Base-by-base conservation (phyloP, 2,329 filamentous ascomycete species). In the Aureobasidium sp. region DNA sequence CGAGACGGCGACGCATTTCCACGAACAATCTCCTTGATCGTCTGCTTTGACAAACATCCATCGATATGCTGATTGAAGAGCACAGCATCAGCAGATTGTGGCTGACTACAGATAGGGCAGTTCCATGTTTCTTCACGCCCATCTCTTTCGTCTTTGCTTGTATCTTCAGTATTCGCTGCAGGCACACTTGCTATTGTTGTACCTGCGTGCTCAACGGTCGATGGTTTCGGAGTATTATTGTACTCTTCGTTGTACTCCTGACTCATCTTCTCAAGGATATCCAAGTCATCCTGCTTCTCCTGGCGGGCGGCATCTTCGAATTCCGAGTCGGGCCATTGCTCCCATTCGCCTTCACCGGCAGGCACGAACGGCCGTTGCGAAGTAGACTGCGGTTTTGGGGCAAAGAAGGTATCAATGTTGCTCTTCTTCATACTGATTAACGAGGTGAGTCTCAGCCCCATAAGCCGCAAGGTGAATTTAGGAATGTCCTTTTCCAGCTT, bases 21-120 rank as follows among this genome's bases (percentile, higher is more conserved):
- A 33, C 55, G 45, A 0, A 94, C 86, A 0, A 84, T 87, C 67
- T 96, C 90, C 47, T 87, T 87, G 67, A 99, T 97, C 0, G 90
- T 89, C 68, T 89, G 84, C 60, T 86, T 81, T 0, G 92, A 96
- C 1, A 99, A 80, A 71, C 94, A 99, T 9, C 88, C 82, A 71
- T 99, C 94, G 55, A 99, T 91, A 69, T 99, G 94, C 60, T 88
- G 84, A 66, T 99, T 99, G 74, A 97, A 95, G 0, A 75, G 77
- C 47, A 80, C 80, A 70, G 96, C 90, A 53, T 93, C 81, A 0
- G 90, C 83, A 0, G 78, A 69, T 68, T 96, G 92, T 0, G 89
- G 86, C 17, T 86, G 79, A n/a, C 77, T 75, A 71, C 94, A 99
- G 46, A 97, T 89, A 0, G 94, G 94, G 71, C 94, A 99, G 38